Conservation (phyloP, 106 monocot genomes). For the Narthecium ossifragum region DNA sequence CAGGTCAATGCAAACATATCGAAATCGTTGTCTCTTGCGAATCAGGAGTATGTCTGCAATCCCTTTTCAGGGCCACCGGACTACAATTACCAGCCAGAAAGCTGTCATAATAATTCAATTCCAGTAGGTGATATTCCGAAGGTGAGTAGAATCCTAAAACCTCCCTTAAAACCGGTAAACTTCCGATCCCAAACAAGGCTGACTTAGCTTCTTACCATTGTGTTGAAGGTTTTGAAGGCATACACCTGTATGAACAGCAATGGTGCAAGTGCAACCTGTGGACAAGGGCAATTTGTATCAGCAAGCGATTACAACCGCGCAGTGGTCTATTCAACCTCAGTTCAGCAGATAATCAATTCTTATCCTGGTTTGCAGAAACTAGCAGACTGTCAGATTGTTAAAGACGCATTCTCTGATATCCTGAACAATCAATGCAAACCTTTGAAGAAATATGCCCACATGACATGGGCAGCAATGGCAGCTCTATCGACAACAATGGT, state of each 20-base stretch:
- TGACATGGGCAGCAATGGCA: conserved; percentile 60
- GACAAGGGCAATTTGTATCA: conserved; percentile 43
- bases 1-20: conserved; percentile 86
- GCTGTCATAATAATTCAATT: conserved; percentile 61
- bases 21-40: conserved; percentile 19
- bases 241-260: conserved; percentile 46
- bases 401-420: conserved; percentile 79
- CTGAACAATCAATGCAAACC: conserved; percentile 54
- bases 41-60: conserved; percentile 64
- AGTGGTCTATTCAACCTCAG: conserved; percentile 42
- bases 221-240: conserved; percentile 50
- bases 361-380: conserved; percentile 63
- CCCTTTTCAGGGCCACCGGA: conserved; percentile 84
- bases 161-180: too few relatives aligned
- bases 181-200: too few relatives aligned
- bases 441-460: conserved; percentile 38
- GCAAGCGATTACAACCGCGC: conserved; percentile 28
- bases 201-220: not conserved
- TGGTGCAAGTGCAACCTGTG: conserved; percentile 22
- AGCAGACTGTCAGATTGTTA: conserved; percentile 56
- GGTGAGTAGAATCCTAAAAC: too few relatives aligned
- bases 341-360: conserved; percentile 60
- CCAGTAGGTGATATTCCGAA: conserved; percentile 72
- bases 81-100: conserved; percentile 65
- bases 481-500: conserved; percentile 36